A percentile compares a stretch with the other conserved stretches of the same genome.
Evolutionary conservation across 2,329 filamentous ascomycete species (phyloP).

Genomic region (Colletotrichum siamense): DNA sequence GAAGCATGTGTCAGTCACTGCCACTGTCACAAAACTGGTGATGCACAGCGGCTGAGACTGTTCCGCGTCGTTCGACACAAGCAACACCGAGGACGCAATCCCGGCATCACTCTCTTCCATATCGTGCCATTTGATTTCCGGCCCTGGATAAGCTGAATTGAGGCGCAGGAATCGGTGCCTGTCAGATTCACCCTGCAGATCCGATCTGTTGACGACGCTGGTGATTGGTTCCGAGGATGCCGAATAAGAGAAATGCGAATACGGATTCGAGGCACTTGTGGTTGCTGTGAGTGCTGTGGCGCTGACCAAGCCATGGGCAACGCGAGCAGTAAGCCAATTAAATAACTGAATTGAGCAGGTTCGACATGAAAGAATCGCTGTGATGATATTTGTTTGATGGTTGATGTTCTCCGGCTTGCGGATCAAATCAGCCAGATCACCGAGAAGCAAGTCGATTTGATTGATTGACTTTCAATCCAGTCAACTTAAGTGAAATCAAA

Average conservation of each 20-base stretch:
- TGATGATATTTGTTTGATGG: not conserved
- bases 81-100: not conserved
- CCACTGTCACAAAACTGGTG: not conserved
- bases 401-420: no score
- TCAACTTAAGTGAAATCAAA: no score
- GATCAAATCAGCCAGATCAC: no score
- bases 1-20: not conserved
- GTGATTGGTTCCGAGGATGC: not conserved
- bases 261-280: not conserved
- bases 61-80: not conserved
- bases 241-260: not conserved
- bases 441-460: no score
- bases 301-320: not conserved
- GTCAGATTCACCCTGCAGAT: not conserved
- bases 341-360: not conserved
- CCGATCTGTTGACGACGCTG: not conserved
- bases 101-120: not conserved
- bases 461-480: no score
- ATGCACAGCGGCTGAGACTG: not conserved
- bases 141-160: not conserved
- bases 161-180: not conserved
- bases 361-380: rapidly evolving
- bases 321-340: rapidly evolving
- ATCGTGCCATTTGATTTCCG: not conserved
- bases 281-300: not conserved